These are phyloP conservation scores for Casaregolazyma lundiana DNA, from an alignment of 1,139 yeast genomes.

Conservation along the genomic window DNA sequence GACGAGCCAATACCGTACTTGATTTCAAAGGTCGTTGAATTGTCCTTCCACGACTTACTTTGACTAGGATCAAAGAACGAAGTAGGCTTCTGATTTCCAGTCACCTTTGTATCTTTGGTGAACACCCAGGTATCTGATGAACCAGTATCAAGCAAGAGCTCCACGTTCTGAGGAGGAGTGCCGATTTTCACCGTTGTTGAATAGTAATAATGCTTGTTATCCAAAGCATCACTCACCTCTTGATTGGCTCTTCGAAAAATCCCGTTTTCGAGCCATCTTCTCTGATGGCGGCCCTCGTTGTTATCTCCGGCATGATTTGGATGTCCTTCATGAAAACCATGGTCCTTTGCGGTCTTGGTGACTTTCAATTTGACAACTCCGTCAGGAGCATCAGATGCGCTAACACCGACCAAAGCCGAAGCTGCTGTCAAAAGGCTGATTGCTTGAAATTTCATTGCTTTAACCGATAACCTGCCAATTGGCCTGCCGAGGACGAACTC, in stretches of 20 bases:
- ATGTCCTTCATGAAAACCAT: not conserved
- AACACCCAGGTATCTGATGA: conserved; percentile 67
- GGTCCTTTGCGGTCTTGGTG: conserved; percentile 16
- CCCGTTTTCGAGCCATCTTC: conserved; percentile 4
- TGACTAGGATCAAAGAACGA: conserved; percentile 36
- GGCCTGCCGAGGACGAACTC: too few relatives aligned
- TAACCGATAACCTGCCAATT: too few relatives aligned
- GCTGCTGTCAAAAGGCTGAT: not conserved
- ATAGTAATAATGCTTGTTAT: conserved; percentile 34
- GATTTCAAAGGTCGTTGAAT: conserved; percentile 22
- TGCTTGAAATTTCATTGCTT: not conserved
- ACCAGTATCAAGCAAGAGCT: conserved; percentile 54
- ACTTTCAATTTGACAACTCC: conserved; percentile 26
- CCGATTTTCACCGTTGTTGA: conserved; percentile 31
- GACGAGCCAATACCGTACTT: conserved; percentile 29
- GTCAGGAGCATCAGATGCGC: conserved; percentile 17
- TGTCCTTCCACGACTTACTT: conserved; percentile 22
- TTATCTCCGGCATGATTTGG: conserved; percentile 15
- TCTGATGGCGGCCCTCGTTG: conserved; percentile 2
- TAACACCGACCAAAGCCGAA: not conserved
- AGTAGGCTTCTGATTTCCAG: conserved; percentile 21
- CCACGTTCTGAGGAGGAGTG: conserved; percentile 28
- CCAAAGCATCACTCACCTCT: conserved; percentile 27
- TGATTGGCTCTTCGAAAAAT: conserved; percentile 13
- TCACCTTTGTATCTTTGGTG: conserved; percentile 26